Evolutionary conservation across 2,329 filamentous ascomycete species (phyloP).

Genomic region (Leptodontidium sp.): DNA sequence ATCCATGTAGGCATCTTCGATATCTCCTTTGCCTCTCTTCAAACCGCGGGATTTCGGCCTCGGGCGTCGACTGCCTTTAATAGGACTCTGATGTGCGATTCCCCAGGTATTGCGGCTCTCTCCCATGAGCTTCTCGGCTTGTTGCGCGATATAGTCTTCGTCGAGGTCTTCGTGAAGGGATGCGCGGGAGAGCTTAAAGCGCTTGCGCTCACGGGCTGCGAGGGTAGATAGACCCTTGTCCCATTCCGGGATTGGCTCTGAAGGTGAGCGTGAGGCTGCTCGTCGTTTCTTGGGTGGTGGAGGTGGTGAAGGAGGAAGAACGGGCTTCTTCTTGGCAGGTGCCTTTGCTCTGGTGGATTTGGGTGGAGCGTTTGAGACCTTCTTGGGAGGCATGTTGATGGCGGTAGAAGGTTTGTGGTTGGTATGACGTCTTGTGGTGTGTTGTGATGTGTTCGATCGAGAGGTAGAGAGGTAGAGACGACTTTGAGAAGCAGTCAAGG

Average conservation of each 20-base stretch:
- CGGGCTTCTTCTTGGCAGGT: conserved; percentile 1
- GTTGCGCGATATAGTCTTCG: conserved; percentile 25
- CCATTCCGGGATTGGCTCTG: conserved; percentile 22
- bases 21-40: neutral
- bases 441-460: neutral
- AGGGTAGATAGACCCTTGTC: conserved; percentile 24
- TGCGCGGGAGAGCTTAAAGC: conserved; percentile 25
- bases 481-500: neutral
- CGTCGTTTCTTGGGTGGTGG: conserved; percentile 9
- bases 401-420: neutral
- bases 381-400: conserved; percentile 23
- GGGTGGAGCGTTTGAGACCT: neutral
- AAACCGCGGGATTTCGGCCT: conserved; percentile 12
- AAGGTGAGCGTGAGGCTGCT: conserved; percentile 11
- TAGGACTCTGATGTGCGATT: conserved; percentile 3
- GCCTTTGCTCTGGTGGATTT: conserved; percentile 21
- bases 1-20: conserved; percentile 15
- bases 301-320: neutral
- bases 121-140: conserved; percentile 16
- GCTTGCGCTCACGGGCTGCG: conserved; percentile 18
- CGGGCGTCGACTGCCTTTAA: conserved; percentile 20
- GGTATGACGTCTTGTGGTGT: neutral
- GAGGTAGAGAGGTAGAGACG: neutral
- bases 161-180: conserved; percentile 20
- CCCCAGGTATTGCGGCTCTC: conserved; percentile 31